A percentile compares a stretch with the other conserved stretches of the same genome.
Evolutionary conservation across 2,329 filamentous ascomycete species (phyloP).

Genomic region (Monilinia vaccinii-corymbosi): DNA sequence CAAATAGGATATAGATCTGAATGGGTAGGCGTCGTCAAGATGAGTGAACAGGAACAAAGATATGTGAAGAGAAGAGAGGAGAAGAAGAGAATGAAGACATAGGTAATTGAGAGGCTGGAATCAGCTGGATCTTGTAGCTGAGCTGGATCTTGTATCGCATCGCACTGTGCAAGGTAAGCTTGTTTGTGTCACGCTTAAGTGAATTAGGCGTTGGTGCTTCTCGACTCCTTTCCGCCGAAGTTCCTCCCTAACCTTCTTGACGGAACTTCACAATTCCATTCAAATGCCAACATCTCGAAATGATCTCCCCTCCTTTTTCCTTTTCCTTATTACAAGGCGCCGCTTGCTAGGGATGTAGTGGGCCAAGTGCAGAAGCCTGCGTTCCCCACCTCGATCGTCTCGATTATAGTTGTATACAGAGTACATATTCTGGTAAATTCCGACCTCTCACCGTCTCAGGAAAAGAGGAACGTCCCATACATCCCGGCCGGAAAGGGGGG

Average conservation of each 20-base stretch:
- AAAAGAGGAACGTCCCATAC: background rate
- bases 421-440: background rate
- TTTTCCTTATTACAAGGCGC: background rate
- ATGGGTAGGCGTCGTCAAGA: background rate
- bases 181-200: background rate
- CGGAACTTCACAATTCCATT: background rate
- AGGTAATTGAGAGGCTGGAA: background rate
- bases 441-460: background rate
- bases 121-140: conserved; percentile 4
- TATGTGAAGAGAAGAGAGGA: background rate
- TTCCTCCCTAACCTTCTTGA: background rate
- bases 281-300: background rate
- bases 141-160: background rate
- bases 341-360: background rate
- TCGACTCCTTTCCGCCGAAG: background rate
- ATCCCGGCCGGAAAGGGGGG: background rate
- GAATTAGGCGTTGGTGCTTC: background rate
- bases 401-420: background rate
- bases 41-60: background rate
- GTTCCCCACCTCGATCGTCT: background rate
- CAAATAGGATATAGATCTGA: background rate
- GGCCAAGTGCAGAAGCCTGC: background rate
- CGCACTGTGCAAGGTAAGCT: conserved; percentile 3
- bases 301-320: background rate
- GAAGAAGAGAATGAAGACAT: background rate